phyloP scores from a whole-genome alignment of 768 basidiomycete genomes.

The Boletus insuetus region DNA sequence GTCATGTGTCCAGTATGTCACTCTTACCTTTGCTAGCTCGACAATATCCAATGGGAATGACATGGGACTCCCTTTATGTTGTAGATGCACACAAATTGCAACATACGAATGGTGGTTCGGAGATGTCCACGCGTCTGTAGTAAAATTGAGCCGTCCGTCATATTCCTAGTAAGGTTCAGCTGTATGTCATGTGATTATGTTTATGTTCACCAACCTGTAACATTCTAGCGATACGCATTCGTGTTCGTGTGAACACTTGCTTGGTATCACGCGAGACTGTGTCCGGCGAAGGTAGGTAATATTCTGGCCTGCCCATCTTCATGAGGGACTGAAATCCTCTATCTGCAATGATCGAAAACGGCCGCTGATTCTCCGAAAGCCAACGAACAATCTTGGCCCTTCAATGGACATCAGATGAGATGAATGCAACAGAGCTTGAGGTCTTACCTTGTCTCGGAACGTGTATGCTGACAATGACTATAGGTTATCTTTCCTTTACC shows the following conservation, averaged over 20 bases:
- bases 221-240: neutral
- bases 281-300: neutral
- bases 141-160: too few relatives aligned
- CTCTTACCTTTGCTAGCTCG: too few relatives aligned
- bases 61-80: neutral
- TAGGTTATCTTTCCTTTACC: too few relatives aligned
- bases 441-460: too few relatives aligned
- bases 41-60: too few relatives aligned
- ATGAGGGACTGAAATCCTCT: neutral
- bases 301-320: neutral
- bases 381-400: neutral
- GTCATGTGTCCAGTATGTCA: too few relatives aligned
- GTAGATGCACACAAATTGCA: neutral
- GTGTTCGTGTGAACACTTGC: neutral
- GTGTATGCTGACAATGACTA: too few relatives aligned
- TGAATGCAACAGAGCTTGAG: too few relatives aligned
- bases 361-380: neutral
- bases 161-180: too few relatives aligned
- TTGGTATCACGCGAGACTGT: neutral
- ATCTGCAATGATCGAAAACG: neutral
- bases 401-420: neutral
- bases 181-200: too few relatives aligned
- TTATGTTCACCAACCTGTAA: neutral
- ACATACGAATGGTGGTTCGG: neutral
- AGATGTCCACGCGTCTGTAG: too few relatives aligned